Evolutionary conservation across 1,139 yeast species (phyloP), one percentile per base, ranked within the genome.

Genomic region (Debaryomyces singareniensis): DNA sequence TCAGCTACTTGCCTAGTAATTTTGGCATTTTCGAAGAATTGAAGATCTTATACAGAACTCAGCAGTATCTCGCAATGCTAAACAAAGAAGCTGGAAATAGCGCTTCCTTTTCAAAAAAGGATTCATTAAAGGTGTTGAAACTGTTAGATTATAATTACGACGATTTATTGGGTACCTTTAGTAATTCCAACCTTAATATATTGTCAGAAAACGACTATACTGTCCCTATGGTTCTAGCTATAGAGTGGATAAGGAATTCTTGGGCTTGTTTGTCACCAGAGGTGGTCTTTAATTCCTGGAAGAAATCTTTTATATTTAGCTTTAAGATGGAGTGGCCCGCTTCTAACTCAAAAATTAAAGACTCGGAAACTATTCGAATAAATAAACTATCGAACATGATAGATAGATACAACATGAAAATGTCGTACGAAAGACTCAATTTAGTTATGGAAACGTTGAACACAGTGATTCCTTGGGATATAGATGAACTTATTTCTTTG

Each of bases 11-110:
- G 23, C 84, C 84, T 2, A 75, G 75, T 65, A 73, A 69, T 39
- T 75, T 77, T 63, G 85, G 85, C 2, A 73, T 77, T 3, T 60
- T 74, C 16, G 78, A 75, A 36, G 84, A 78, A 39, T 74, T 78
- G 43, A 75, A 75, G 40, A 63, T 75, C 9, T 54, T 74, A 27
- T 78, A 72, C 45, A 61, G 85, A 36, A 57, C 72, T 5, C 78
- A 73, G 38, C 84, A 78, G 40, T 78, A 76, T 39, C 54, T 70
- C 37, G 75, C 69, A 22, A 61, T 75, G 58, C 63, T 53, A 32
- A 42, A 49, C 5, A 40, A 32, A 22, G 26, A 21, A 5, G 11
- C 30, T 4, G 36, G 28, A 12, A 16, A 23, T 15, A 13, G 20
- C 25, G 13, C 13, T 28, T 5, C 27, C 10, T 25, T 21, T 3